phyloP scores from a whole-genome alignment of 768 basidiomycete genomes.

The Pisolithus microcarpus region DNA sequence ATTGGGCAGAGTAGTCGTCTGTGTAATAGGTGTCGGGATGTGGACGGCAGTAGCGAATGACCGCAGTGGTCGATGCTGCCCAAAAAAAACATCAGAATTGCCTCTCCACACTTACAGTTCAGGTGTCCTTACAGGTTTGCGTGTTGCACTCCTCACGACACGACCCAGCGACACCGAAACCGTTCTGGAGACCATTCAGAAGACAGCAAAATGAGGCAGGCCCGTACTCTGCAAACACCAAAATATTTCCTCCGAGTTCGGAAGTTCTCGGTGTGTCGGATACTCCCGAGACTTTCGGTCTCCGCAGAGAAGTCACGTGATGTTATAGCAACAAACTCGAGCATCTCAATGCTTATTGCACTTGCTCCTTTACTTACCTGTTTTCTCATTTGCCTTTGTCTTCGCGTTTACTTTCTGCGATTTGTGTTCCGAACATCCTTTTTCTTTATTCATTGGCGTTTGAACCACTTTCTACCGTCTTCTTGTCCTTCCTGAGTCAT shows the following conservation, averaged over 20 bases:
- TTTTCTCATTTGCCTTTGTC: no score
- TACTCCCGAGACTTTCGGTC: conserved; percentile 13
- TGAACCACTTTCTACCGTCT: no score
- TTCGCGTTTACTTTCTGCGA: no score
- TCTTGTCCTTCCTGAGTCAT: no score
- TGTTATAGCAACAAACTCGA: no score
- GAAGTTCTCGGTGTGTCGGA: conserved; percentile 27
- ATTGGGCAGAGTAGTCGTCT: conserved; percentile 89
- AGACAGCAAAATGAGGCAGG: conserved; percentile 12
- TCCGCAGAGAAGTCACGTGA: conserved; percentile 9
- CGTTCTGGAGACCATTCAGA: conserved; percentile 40
- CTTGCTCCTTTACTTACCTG: no score
- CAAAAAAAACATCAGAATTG: no score
- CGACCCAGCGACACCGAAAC: conserved; percentile 39
- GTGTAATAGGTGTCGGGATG: conserved; percentile 66
- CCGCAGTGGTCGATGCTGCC: conserved; percentile 41
- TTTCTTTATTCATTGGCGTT: no score
- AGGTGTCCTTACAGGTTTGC: conserved; percentile 27
- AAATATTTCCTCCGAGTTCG: conserved; percentile 17
- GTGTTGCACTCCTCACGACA: conserved; percentile 32
- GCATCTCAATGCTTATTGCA: no score
- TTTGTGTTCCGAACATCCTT: no score
- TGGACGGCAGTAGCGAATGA: conserved; percentile 70
- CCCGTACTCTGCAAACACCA: conserved; percentile 1
- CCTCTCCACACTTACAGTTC: conserved; percentile 20